Conservation (phyloP, 148 eudicot species). For the Camellia lanceoleosa region DNA sequence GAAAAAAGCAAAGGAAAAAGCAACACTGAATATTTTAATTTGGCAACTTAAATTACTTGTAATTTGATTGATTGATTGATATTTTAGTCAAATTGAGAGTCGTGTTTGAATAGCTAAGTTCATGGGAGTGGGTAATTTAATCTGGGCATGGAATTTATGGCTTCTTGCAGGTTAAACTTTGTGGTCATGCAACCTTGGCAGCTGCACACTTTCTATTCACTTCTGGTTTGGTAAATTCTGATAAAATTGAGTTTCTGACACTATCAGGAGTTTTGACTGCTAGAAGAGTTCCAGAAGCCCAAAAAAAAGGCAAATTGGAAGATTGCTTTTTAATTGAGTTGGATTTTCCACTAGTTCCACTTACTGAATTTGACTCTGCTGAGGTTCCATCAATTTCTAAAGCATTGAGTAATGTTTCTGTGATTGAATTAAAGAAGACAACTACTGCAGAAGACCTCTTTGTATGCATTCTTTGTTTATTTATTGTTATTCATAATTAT, state of each 20-base stretch:
- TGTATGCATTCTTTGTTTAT: conserved; percentile 33
- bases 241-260: conserved; percentile 60
- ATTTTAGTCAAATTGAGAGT: neutral
- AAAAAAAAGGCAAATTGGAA: conserved; percentile 16
- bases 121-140: neutral
- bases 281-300: conserved; percentile 37
- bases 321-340: conserved; percentile 51
- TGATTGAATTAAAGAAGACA: conserved; percentile 51
- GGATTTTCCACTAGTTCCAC: conserved; percentile 54
- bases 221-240: conserved; percentile 46
- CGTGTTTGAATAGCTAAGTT: neutral
- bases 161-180: conserved; percentile 58
- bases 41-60: too few relatives aligned
- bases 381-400: conserved; percentile 42
- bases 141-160: neutral
- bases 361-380: conserved; percentile 30
- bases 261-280: conserved; percentile 77
- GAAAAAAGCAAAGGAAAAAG: neutral
- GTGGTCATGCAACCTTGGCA: conserved; percentile 94
- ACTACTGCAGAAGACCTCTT: conserved; percentile 43
- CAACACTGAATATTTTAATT: neutral
- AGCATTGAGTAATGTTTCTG: conserved; percentile 39
- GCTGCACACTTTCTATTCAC: conserved; percentile 75
- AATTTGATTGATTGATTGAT: neutral
- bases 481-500: neutral